These are phyloP conservation scores for Boletus fagicola DNA, from an alignment of 768 basidiomycete genomes.

Conservation along the genomic window DNA sequence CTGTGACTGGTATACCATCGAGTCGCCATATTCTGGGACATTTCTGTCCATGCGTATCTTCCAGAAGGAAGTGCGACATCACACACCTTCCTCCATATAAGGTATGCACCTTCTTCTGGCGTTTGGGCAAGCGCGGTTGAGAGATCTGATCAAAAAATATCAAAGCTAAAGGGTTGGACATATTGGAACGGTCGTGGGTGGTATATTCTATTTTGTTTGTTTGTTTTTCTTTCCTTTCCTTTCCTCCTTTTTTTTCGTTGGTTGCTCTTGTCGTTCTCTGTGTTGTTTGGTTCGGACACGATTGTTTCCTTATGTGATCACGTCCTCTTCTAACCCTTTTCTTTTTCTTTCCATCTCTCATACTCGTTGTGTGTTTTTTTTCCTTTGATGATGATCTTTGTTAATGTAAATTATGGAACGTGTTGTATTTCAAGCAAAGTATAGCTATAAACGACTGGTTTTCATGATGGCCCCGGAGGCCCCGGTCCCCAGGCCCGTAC, in stretches of 20 bases:
- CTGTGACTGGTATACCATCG: too few relatives aligned
- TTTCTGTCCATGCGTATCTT: too few relatives aligned
- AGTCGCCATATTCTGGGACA: too few relatives aligned
- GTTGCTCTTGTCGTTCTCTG: background rate
- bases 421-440: constrained; percentile 6
- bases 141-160: constrained; percentile 82
- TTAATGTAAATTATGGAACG: constrained; percentile 1
- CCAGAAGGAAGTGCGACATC: too few relatives aligned
- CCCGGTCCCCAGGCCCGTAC: background rate
- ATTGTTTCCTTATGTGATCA: background rate
- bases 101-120: constrained; percentile 36
- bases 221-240: background rate
- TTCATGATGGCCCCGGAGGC: background rate
- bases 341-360: background rate
- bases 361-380: background rate
- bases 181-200: background rate
- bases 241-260: background rate
- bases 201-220: background rate
- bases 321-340: background rate
- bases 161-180: constrained; percentile 39
- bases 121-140: constrained; percentile 73
- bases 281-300: background rate
- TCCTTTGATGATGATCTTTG: background rate
- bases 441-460: background rate
- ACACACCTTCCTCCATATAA: too few relatives aligned